Percentiles rank a stretch among this genome's conserved stretches.
Evolutionary conservation across 129 eudicot species (phyloP).

Genomic region (Gnaphalium uliginosum): DNA sequence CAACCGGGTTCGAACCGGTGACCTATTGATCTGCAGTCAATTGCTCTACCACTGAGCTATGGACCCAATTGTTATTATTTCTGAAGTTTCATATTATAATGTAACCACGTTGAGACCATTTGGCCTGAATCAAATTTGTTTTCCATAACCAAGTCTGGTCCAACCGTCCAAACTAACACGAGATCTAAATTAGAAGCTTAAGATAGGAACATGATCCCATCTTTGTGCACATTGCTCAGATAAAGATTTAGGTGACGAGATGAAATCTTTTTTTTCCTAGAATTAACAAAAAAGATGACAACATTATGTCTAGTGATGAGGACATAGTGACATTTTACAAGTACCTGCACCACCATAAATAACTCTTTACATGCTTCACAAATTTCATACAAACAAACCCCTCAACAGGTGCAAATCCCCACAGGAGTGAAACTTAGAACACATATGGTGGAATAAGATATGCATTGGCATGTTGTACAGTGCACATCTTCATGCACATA

Average conservation of each 20-base stretch:
- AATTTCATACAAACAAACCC: background rate
- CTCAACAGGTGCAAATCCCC: conserved; percentile 24
- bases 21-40: conserved; percentile 99
- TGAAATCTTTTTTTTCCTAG: background rate
- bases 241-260: background rate
- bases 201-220: background rate
- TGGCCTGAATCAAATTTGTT: too few species aligned
- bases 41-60: conserved; percentile 99
- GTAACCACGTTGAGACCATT: too few species aligned
- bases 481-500: conserved; percentile 11
- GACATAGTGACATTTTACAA: conserved; percentile 27
- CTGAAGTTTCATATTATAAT: too few species aligned
- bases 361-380: background rate
- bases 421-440: conserved; percentile 43
- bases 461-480: conserved; percentile 32
- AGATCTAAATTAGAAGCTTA: too few species aligned
- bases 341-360: conserved; percentile 26
- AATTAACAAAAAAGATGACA: conserved; percentile 23
- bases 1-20: conserved; percentile 99
- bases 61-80: conserved; percentile 48
- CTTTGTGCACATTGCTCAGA: background rate
- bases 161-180: background rate
- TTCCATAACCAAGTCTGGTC: too few species aligned
- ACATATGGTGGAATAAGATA: conserved; percentile 31
- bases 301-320: conserved; percentile 34